Conservation (phyloP, 805 yeast genomes). For the Naumovozyma baii region DNA sequence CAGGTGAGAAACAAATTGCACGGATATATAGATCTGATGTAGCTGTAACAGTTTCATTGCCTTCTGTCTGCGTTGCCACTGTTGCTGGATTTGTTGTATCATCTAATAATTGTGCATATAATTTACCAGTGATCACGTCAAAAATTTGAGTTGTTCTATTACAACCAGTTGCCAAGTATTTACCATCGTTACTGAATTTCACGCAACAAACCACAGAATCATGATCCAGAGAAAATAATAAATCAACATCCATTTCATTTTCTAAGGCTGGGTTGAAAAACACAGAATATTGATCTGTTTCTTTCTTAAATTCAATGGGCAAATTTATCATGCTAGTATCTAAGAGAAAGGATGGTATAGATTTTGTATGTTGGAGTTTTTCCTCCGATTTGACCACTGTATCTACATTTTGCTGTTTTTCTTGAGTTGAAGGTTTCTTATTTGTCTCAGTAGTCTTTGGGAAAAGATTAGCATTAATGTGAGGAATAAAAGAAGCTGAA, state of each 20-base stretch:
- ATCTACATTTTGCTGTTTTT: not conserved
- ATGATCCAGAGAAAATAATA: slow-evolving; percentile 85
- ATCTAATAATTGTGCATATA: slow-evolving; percentile 77
- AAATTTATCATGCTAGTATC: slow-evolving; percentile 75
- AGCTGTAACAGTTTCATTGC: slow-evolving; percentile 6
- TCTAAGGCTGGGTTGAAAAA: slow-evolving; percentile 84
- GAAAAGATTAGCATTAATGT: not conserved
- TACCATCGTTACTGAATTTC: slow-evolving; percentile 84
- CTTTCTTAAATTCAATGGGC: slow-evolving; percentile 71
- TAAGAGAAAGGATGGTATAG: slow-evolving; percentile 66
- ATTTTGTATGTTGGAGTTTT: slow-evolving; percentile 49
- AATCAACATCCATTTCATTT: slow-evolving; percentile 65
- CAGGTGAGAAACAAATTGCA: slow-evolving; percentile 94
- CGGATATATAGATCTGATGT: slow-evolving; percentile 74
- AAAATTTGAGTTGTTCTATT: slow-evolving; percentile 92
- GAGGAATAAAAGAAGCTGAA: not conserved
- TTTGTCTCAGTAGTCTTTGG: not conserved
- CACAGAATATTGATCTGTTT: slow-evolving; percentile 75
- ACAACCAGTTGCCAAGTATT: slow-evolving; percentile 95
- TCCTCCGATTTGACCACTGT: slow-evolving; percentile 32
- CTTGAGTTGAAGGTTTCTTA: slow-evolving; percentile 1
- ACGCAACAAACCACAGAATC: slow-evolving; percentile 96
- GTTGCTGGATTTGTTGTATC: slow-evolving; percentile 38
- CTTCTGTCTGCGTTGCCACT: slow-evolving; percentile 4
- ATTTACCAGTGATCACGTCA: slow-evolving; percentile 83